Conservation (phyloP, 106 monocot species). For the Dactylorhiza incarnata region DNA sequence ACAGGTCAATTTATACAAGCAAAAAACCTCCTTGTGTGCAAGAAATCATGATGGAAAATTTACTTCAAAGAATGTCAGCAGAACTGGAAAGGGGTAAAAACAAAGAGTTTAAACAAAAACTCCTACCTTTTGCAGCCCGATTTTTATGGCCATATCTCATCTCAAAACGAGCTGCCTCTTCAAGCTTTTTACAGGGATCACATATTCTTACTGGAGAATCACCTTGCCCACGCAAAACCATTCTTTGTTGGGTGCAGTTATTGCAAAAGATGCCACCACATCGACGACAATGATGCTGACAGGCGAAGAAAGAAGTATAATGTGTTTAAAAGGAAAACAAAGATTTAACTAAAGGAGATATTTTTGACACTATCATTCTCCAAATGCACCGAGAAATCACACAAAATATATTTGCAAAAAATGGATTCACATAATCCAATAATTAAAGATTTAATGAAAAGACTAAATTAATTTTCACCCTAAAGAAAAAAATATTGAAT, state of each 20-base stretch:
- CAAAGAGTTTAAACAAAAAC: slow-evolving; percentile 7
- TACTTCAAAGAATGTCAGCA: not conserved
- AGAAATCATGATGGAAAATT: not conserved
- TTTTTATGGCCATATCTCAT: slow-evolving; percentile 67
- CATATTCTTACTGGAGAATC: slow-evolving; percentile 93
- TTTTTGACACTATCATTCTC: not conserved
- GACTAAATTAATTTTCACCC: not conserved
- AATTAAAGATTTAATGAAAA: not conserved
- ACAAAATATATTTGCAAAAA: not conserved
- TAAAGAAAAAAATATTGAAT: not conserved
- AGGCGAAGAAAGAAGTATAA: slow-evolving; percentile 6
- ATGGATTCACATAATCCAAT: not conserved
- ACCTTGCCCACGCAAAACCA: slow-evolving; percentile 92
- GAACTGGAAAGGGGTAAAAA: not conserved
- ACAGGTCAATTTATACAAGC: not conserved
- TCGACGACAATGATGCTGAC: slow-evolving; percentile 95
- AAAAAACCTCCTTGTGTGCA: too few relatives aligned
- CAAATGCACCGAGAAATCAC: not conserved
- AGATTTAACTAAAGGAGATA: not conserved
- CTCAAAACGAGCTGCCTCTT: slow-evolving; percentile 86
- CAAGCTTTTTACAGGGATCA: slow-evolving; percentile 90
- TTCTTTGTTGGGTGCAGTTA: slow-evolving; percentile 83
- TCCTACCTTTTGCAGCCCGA: slow-evolving; percentile 50
- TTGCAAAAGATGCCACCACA: slow-evolving; percentile 97
- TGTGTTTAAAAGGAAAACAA: not conserved